Evolutionary conservation across 1,139 yeast genomes (phyloP), one percentile per base, ranked within the genome.

Genomic region (Saccharomyces hybrid): DNA sequence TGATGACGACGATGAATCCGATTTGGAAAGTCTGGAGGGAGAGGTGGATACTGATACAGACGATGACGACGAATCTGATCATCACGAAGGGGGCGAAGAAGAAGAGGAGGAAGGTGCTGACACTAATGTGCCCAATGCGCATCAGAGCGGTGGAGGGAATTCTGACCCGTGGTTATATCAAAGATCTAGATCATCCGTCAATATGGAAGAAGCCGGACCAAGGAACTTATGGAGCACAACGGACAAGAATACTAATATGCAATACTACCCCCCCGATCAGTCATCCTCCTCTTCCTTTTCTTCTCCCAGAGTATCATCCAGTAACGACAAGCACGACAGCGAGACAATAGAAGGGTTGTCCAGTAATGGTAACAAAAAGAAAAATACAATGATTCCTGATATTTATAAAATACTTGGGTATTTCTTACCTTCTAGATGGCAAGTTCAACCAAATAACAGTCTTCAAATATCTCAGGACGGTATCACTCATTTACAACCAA

Each of bases 361-460:
- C 44, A 38, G 25, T 14, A 8, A 13, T 16, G 44, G n/a, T 38
- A 16, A 6, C 44, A 48, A 56, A 16, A 60, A 63, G 46, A 54
- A 52, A 16, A 65, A 63, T 51, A 48, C 55, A 13, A 54, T 61
- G 5, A 55, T 59, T 2, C 53, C 59, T 9, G 65, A 63, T 34
- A 53, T 63, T 27, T 67, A 63, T 44, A 52, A 55, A 6, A 53
- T 59, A 41, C 55, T 63, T 25, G 68, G 62, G 14, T 71, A 73
- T 56, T 70, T 70, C 0, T 60, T 74, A 28, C 77, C 76, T 0
- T 64, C 70, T 13, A 64, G 61, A 47, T 75, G 78, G 77, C 55
- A 64, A 1, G n/a, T 61, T 5, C 66, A 61, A 50, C 62, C 70
- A 1, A 59, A 64, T 26, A 71, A 69, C 51, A 59, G 67, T n/a